phyloP scores from a whole-genome alignment of 108 stramenopile genomes.

The Asterionellopsis glacialis region DNA sequence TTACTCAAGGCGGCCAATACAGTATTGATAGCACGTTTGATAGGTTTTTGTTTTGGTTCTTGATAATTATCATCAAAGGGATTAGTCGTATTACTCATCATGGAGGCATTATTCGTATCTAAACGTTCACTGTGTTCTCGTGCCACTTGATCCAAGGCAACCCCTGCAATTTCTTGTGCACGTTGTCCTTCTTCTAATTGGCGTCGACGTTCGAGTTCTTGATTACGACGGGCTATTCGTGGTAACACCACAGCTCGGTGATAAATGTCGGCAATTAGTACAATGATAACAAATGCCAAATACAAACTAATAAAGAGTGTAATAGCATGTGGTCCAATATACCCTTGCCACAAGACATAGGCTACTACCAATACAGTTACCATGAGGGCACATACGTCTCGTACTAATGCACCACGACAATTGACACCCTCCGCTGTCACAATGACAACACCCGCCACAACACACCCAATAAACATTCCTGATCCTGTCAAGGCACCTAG shows the following conservation, averaged over 20 bases:
- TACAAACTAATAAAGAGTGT: slow-evolving; percentile 63
- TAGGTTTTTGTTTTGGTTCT: neutral
- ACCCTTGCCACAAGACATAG: slow-evolving; percentile 36
- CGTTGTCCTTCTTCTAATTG: slow-evolving; percentile 32
- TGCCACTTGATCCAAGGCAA: slow-evolving; percentile 22
- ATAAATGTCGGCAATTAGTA: slow-evolving; percentile 81
- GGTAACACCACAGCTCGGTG: slow-evolving; percentile 82
- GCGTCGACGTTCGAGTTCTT: slow-evolving; percentile 31
- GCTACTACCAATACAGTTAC: slow-evolving; percentile 65
- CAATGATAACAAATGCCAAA: slow-evolving; percentile 59
- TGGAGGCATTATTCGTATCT: neutral
- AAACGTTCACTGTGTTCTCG: neutral
- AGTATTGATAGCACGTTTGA: neutral
- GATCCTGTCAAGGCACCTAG: slow-evolving; percentile 94
- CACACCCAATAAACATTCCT: slow-evolving; percentile 84
- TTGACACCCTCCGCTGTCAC: slow-evolving; percentile 66
- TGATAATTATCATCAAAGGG: neutral
- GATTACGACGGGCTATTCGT: slow-evolving; percentile 27
- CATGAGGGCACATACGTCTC: slow-evolving; percentile 69
- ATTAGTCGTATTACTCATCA: neutral
- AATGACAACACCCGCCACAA: slow-evolving; percentile 80
- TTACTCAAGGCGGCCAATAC: slow-evolving; percentile 68
- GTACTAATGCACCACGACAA: slow-evolving; percentile 81
- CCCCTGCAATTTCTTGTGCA: slow-evolving; percentile 22
- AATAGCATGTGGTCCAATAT: slow-evolving; percentile 49